phyloP scores from a whole-genome alignment of 2,329 filamentous ascomycete genomes.

The Scedosporium dehoogii region DNA sequence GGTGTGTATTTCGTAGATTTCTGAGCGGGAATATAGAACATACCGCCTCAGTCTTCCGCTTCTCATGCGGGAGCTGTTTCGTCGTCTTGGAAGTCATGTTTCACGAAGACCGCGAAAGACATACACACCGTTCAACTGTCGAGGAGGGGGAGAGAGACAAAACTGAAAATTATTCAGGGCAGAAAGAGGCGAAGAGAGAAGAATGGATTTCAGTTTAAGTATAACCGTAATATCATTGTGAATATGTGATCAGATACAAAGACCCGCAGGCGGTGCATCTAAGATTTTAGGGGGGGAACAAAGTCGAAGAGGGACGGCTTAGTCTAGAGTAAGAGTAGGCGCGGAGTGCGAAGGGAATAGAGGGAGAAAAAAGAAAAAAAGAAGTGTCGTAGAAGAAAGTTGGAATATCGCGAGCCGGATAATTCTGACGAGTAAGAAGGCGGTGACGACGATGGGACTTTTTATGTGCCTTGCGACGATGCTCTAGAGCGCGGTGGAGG shows the following conservation, averaged over 20 bases:
- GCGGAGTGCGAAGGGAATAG: neutral
- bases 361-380: neutral
- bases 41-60: slow-evolving; percentile 80
- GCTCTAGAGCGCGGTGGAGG: neutral
- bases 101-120: slow-evolving; percentile 15
- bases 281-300: neutral
- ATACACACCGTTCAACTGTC: neutral
- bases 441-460: neutral
- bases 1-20: neutral
- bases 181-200: neutral
- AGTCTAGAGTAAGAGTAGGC: neutral
- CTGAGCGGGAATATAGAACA: slow-evolving; percentile 13
- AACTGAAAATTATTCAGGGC: neutral
- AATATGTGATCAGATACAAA: neutral
- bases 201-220: neutral
- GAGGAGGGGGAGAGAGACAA: neutral
- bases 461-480: neutral
- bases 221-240: slow-evolving; percentile 8
- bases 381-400: no score
- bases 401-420: no score
- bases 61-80: slow-evolving; percentile 64
- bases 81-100: slow-evolving; percentile 44
- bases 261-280: slow-evolving; percentile 4
- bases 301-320: neutral
- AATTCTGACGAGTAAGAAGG: no score